Percentiles rank a stretch among this genome's conserved stretches.
Conservation (phyloP, 2,329 filamentous ascomycete genomes). For the Didymella glomerata region DNA sequence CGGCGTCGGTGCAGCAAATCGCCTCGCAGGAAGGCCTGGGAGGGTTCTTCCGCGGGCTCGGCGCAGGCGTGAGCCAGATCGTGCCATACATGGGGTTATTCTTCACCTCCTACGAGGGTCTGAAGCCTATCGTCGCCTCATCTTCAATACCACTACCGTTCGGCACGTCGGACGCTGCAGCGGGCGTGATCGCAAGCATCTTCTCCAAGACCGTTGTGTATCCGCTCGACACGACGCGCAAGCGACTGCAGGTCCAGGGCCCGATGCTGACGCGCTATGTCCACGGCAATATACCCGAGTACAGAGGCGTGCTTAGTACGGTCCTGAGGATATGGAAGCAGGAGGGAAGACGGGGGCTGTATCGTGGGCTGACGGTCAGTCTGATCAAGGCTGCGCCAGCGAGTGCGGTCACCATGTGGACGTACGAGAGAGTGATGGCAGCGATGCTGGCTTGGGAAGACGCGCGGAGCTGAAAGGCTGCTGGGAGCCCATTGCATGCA, state of each 20-base stretch:
- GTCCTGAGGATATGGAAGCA: slow-evolving; percentile 71
- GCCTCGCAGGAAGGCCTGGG: slow-evolving; percentile 73
- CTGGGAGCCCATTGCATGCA: not conserved
- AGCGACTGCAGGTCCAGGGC: slow-evolving; percentile 93
- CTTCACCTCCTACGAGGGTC: slow-evolving; percentile 85
- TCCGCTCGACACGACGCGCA: slow-evolving; percentile 89
- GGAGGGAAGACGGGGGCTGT: slow-evolving; percentile 83
- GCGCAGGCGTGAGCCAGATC: slow-evolving; percentile 84
- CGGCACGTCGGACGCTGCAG: slow-evolving; percentile 82
- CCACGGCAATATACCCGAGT: slow-evolving; percentile 87
- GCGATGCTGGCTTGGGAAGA: slow-evolving; percentile 57
- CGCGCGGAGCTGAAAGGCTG: slow-evolving; percentile 9
- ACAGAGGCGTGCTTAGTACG: slow-evolving; percentile 71
- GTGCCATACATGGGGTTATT: slow-evolving; percentile 98
- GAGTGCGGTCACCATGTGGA: slow-evolving; percentile 93
- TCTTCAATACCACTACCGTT: slow-evolving; percentile 68
- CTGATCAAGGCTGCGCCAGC: slow-evolving; percentile 93
- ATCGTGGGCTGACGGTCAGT: slow-evolving; percentile 87
- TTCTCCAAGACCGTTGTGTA: slow-evolving; percentile 90
- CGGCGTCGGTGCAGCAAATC: slow-evolving; percentile 76
- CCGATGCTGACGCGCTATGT: slow-evolving; percentile 82
- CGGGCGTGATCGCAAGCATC: slow-evolving; percentile 81
- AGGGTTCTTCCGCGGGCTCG: slow-evolving; percentile 89
- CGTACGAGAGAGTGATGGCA: slow-evolving; percentile 80
- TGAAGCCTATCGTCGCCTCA: slow-evolving; percentile 60